Percentiles rank a stretch among this genome's conserved stretches.
phyloP scores from a whole-genome alignment of 768 basidiomycete genomes.

The Termitomyces sp. region DNA sequence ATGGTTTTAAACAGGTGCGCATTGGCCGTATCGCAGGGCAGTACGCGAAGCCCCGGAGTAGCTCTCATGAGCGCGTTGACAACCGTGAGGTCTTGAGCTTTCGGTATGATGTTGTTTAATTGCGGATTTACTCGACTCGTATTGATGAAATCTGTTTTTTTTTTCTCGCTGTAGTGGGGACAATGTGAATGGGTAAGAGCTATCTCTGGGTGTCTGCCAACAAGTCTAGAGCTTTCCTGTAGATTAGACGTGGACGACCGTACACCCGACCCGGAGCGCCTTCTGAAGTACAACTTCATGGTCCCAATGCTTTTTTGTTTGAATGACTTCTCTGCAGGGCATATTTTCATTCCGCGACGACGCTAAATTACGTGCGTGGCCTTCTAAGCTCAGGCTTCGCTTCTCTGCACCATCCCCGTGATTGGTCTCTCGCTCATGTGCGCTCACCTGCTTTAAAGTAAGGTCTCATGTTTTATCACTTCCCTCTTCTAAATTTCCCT shows the following conservation, averaged over 20 bases:
- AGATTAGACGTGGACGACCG: constrained; percentile 74
- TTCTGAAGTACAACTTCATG: constrained; percentile 58
- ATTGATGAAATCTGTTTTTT: neutral
- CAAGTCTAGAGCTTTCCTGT: neutral
- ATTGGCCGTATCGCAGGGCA: constrained; percentile 94
- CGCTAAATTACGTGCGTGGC: constrained; percentile 87
- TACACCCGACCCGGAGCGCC: constrained; percentile 83
- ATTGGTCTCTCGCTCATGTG: constrained; percentile 92
- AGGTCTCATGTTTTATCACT: constrained; percentile 8
- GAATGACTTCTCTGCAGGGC: constrained; percentile 45
- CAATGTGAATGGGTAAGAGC: constrained; percentile 83
- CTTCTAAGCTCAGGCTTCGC: constrained; percentile 92
- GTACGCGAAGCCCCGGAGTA: constrained; percentile 92
- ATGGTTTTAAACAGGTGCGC: constrained; percentile 45
- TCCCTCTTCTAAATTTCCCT: neutral
- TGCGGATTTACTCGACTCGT: no score
- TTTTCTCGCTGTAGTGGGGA: constrained; percentile 63
- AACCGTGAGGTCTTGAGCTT: constrained; percentile 81
- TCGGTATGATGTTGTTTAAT: constrained; percentile 47
- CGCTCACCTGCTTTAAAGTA: constrained; percentile 74
- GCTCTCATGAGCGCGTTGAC: constrained; percentile 71
- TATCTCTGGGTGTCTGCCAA: neutral
- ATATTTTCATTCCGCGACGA: constrained; percentile 94
- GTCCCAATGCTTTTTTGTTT: neutral
- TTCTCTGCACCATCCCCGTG: constrained; percentile 82